A percentile compares a stretch with the other conserved stretches of the same genome.
Conservation (phyloP, 1,139 yeast genomes). For the Geotrichum europaeum region DNA sequence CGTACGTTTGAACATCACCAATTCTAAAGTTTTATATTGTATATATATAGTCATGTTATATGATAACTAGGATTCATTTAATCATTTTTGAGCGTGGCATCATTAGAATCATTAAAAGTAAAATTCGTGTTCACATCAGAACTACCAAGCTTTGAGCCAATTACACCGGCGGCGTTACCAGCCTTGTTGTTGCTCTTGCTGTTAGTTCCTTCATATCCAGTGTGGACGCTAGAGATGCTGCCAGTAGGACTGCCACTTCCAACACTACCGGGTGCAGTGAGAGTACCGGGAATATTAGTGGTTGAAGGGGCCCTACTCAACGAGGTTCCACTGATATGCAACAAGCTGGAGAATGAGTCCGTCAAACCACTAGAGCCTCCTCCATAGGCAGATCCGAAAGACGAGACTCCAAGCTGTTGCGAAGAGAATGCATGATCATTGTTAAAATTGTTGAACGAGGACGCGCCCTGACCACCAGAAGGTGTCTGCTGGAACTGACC, state of each 20-base stretch:
- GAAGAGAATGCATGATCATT: slow-evolving; percentile 19
- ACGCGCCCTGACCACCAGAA: slow-evolving; percentile 20
- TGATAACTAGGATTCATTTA: slow-evolving; percentile 12
- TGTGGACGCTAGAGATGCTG: slow-evolving; percentile 18
- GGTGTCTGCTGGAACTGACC: slow-evolving; percentile 9
- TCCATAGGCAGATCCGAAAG: slow-evolving; percentile 14
- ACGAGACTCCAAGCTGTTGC: slow-evolving; percentile 15
- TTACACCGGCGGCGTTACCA: slow-evolving; percentile 15
- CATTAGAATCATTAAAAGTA: slow-evolving; percentile 20
- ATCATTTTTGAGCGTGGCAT: slow-evolving; percentile 20
- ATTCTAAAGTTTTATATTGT: background rate
- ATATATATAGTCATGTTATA: slow-evolving; percentile 5
- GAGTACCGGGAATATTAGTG: slow-evolving; percentile 14
- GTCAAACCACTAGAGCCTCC: slow-evolving; percentile 16
- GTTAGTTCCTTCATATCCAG: slow-evolving; percentile 12
- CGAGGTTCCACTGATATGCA: slow-evolving; percentile 24
- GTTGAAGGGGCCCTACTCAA: slow-evolving; percentile 18
- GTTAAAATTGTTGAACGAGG: slow-evolving; percentile 22
- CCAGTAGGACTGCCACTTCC: slow-evolving; percentile 19
- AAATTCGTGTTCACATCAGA: slow-evolving; percentile 19
- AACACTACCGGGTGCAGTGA: slow-evolving; percentile 18
- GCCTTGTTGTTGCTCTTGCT: slow-evolving; percentile 2
- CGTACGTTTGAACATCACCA: background rate
- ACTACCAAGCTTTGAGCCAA: slow-evolving; percentile 19
- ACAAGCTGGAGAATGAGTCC: slow-evolving; percentile 26